Evolutionary conservation across 371 early-diverging fungal species (phyloP).

Genomic region (Basidiobolus heterosporus): DNA sequence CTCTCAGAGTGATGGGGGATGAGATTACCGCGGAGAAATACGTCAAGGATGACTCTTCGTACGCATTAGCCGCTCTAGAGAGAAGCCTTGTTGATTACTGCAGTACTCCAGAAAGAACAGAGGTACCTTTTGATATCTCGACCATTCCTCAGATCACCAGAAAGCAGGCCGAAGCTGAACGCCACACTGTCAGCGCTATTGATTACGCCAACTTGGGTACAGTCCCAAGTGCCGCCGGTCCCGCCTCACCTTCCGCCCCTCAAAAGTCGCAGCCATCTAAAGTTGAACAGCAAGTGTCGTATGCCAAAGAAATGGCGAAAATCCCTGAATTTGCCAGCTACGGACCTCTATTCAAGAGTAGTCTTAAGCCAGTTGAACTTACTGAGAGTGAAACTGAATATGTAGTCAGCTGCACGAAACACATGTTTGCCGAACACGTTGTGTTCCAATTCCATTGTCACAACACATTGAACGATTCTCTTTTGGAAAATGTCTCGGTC

Average conservation of each 20-base stretch:
- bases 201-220: not conserved
- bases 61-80: constrained; percentile 73
- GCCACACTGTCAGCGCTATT: constrained; percentile 10
- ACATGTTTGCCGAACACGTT: constrained; percentile 73
- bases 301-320: constrained; percentile 54
- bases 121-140: constrained; percentile 57
- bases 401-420: constrained; percentile 77
- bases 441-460: constrained; percentile 90
- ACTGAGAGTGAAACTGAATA: constrained; percentile 95
- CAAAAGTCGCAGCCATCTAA: constrained; percentile 5
- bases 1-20: constrained; percentile 57
- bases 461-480: constrained; percentile 83
- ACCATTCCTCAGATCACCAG: constrained; percentile 64
- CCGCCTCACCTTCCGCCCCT: constrained; percentile 9
- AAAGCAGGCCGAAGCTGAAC: constrained; percentile 58
- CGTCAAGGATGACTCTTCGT: constrained; percentile 61
- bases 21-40: constrained; percentile 35
- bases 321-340: constrained; percentile 70
- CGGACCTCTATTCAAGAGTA: constrained; percentile 73
- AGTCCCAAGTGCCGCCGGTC: constrained; percentile 5
- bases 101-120: constrained; percentile 36
- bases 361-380: constrained; percentile 52
- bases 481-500: constrained; percentile 80
- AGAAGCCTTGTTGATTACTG: constrained; percentile 69
- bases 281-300: constrained; percentile 35